Base-by-base conservation (phyloP, 768 basidiomycete genomes). In the Tephrocybe sp. region DNA sequence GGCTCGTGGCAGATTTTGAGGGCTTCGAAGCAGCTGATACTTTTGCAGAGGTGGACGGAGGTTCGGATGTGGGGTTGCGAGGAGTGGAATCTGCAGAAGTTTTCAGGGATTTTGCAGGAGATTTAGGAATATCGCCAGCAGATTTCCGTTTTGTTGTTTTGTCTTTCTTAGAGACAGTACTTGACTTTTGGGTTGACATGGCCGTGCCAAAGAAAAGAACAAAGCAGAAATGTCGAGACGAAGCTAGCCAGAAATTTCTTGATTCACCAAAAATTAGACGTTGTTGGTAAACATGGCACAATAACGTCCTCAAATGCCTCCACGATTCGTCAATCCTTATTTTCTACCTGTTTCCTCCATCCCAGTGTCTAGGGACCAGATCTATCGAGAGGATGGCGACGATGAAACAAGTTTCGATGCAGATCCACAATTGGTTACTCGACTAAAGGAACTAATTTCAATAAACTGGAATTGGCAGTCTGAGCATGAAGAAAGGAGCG, bases 271-370 rank as follows among this genome's bases (percentile, higher is more conserved):
- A 52, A 62, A 56, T 60, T 52, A 38, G 39, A 56, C 26, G 49
- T 19, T 51, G 34, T 31, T 41, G 44, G 32, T 46, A 57, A 56
- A 59, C 42, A 62, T 13, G 16, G 3, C 50, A 58, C 36, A 60
- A 60, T 38, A 60, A 57, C 44, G 42, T 16, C 48, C 4, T 26
- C 14, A 5, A 12, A 62, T 64, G 62, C 32, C 63, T 36, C 70
- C 69, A 43, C 75, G 69, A 55, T 79, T 73, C 57, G 61, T 65
- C 32, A 80, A 80, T 62, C 79, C 79, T 11, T 75, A 79, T 66
- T 61, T 66, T 32, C 55, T 72, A 13, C 60, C 63, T 33, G 68
- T 68, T 14, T 54, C 62, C 1, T 59, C 66, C 6, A 57, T 71
- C 38, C 42, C 38, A 5, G 68, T 71, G 0, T 71, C 77, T 35